Evolutionary conservation across 2,329 filamentous ascomycete species (phyloP).

Genomic region (Ceratocystis harringtonii): DNA sequence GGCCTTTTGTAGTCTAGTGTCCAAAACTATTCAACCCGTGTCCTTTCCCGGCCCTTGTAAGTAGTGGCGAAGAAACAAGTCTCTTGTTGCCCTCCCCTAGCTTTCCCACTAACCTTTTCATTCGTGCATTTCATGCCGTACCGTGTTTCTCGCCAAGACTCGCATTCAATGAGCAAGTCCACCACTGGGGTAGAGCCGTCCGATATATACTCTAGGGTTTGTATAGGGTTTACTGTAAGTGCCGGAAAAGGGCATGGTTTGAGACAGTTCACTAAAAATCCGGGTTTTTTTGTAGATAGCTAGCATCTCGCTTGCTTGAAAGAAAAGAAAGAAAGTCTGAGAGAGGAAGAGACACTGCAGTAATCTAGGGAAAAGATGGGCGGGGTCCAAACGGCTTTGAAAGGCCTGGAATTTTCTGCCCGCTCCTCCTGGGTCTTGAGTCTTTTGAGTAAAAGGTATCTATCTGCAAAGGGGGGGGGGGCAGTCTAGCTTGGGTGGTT

Average conservation of each 20-base stretch:
- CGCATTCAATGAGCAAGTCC: too few relatives aligned
- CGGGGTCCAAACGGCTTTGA: background rate
- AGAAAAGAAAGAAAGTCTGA: background rate
- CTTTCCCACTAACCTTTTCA: too few relatives aligned
- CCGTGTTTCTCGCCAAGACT: too few relatives aligned
- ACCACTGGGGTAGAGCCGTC: too few relatives aligned
- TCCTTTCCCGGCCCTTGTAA: too few relatives aligned
- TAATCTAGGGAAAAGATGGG: background rate
- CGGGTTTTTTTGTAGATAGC: background rate
- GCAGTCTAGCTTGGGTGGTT: background rate
- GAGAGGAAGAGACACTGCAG: background rate
- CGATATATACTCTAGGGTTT: background rate
- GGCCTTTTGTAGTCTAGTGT: too few relatives aligned
- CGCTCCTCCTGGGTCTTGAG: background rate
- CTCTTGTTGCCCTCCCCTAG: too few relatives aligned
- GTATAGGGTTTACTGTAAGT: background rate
- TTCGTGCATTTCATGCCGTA: too few relatives aligned
- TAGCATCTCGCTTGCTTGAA: background rate
- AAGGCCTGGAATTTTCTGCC: background rate
- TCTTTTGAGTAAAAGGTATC: background rate
- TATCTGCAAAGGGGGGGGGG: background rate
- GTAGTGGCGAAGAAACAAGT: too few relatives aligned
- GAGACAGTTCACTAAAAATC: background rate
- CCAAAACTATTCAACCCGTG: too few relatives aligned
- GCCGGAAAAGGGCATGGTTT: background rate